Percentiles rank a stretch among this genome's conserved stretches.
These are phyloP conservation scores for Lactarius hengduanensis DNA, from an alignment of 768 basidiomycete species.

Conservation along the genomic window DNA sequence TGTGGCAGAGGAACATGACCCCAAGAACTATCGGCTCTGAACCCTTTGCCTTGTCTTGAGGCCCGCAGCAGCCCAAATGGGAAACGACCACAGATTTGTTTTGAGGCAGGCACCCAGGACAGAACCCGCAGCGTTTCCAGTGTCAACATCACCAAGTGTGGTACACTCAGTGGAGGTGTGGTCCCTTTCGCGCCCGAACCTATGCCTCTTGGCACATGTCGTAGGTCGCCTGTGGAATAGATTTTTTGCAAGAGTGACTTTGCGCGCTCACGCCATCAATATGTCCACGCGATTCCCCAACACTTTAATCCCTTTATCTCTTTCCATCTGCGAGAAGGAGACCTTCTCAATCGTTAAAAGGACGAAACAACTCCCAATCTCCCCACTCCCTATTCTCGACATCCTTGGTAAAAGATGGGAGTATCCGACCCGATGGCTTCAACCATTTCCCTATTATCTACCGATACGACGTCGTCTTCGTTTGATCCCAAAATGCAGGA, in stretches of 20 bases:
- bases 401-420: not conserved
- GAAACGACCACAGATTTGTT: not conserved
- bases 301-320: not conserved
- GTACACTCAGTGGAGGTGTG: not conserved
- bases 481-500: conserved; percentile 3
- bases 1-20: not conserved
- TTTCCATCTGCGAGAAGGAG: not conserved
- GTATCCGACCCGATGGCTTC: not conserved
- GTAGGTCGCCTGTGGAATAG: not conserved
- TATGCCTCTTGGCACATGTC: not conserved
- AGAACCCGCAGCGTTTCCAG: not conserved
- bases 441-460: conserved; percentile 11
- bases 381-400: not conserved
- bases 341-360: not conserved
- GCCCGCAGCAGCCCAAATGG: not conserved
- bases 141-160: not conserved
- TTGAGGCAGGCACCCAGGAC: not conserved
- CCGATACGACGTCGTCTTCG: conserved; percentile 21
- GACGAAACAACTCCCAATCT: not conserved
- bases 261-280: not conserved
- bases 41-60: not conserved
- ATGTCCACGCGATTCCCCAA: not conserved
- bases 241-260: not conserved
- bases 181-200: not conserved
- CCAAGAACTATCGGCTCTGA: not conserved